Base-by-base conservation (phyloP, 345 rosid genomes). In the Lenwebbia sp. region DNA sequence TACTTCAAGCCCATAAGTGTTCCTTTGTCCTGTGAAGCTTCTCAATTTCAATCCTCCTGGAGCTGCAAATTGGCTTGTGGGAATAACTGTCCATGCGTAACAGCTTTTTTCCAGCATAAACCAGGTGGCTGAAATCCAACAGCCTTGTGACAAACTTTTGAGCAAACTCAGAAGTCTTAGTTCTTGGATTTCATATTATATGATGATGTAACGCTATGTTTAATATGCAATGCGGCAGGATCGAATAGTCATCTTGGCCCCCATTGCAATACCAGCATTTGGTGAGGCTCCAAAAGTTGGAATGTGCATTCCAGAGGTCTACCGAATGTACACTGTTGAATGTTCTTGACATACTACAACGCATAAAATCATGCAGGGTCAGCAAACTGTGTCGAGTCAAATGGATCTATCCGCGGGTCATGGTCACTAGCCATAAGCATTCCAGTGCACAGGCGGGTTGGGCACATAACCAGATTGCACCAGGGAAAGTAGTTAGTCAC, bases 61-160 rank as follows among this genome's bases (percentile, higher is more conserved):
- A 40, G 65, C 37, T 85, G 89, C 83, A 60, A 83, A 55, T 44
- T n/a, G n/a, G 86, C 82, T 28, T 87, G 88, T 84, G n/a, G 84
- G 40, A 65, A 30, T 7, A 87, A 89, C 14, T 89, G 89, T 82
- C 85, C 91, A 12, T 90, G 91, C 85, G 88, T 82, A 81, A 84
- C 90, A 33, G 88, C 84, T 15, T 22, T 86, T 21, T 83, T 86
- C 44, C 41, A 17, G 14, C 1, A 62, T 3, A 7, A 30, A 62
- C 17, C 41, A 62, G 74, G 28, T 28, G 0, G 4, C 78, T n/a
- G n/a, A 62, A 62, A 62, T 30, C 12, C 41, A 62, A 30, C 41
- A 8, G 76, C 76, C 33, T 62, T 62, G 40, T 30, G 41, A 14
- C 40, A 15, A 62, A 15, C 12, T 30, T 28, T 62, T 62, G 17